These are phyloP conservation scores for Clitoria ternatea DNA, from an alignment of 306 rosid species.

Conservation along the genomic window DNA sequence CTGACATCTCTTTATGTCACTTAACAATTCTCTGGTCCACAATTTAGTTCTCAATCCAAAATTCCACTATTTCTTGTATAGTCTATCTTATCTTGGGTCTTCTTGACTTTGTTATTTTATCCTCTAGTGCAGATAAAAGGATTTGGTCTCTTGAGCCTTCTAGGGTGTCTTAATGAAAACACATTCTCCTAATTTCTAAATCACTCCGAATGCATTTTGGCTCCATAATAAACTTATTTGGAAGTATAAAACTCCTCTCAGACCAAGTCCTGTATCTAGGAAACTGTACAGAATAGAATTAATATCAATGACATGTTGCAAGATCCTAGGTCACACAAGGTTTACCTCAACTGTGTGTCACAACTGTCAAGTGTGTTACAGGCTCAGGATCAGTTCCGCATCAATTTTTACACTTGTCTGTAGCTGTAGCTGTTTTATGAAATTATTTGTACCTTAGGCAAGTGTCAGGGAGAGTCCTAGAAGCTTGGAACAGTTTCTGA, in stretches of 20 bases:
- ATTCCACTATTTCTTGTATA: neutral
- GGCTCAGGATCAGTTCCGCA: neutral
- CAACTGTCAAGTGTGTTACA: neutral
- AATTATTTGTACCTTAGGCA: neutral
- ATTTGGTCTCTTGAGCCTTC: neutral
- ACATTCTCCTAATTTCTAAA: neutral
- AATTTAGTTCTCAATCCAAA: neutral
- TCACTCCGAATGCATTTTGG: neutral
- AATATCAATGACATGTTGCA: neutral
- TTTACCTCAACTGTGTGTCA: neutral
- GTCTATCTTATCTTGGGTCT: neutral
- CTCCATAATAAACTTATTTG: neutral
- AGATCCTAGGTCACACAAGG: neutral
- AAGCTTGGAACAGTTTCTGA: neutral
- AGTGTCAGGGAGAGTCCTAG: neutral
- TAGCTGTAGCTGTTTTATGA: neutral
- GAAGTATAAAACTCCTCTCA: neutral
- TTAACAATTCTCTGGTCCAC: neutral
- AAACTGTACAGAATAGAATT: neutral
- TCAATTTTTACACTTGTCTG: neutral
- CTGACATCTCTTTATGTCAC: neutral
- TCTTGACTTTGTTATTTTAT: neutral
- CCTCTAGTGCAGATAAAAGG: neutral
- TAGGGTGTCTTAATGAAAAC: neutral
- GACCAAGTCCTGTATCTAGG: neutral